phyloP scores from a whole-genome alignment of 1,284 basidiomycete genomes.

The Trichosporon sp. region DNA sequence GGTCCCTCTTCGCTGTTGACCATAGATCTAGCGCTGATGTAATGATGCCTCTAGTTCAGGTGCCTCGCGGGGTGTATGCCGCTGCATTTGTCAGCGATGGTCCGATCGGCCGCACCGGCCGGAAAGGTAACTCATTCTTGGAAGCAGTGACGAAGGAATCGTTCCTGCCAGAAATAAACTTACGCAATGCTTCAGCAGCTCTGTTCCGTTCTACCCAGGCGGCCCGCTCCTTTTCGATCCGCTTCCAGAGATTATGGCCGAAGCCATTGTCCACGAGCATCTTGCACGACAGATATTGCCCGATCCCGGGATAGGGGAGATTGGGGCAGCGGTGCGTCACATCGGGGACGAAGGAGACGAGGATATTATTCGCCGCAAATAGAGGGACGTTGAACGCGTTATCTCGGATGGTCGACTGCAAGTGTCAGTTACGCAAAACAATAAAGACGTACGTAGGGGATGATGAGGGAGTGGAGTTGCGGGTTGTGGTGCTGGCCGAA shows the following conservation, averaged over 20 bases:
- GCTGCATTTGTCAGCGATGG: neutral
- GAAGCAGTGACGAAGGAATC: neutral
- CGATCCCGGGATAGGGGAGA: constrained; percentile 37
- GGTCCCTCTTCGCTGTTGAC: no score
- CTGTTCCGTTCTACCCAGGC: constrained; percentile 23
- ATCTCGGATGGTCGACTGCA: constrained; percentile 21
- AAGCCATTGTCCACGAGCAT: constrained; percentile 37
- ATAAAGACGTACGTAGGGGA: constrained; percentile 32
- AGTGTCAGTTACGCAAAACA: neutral
- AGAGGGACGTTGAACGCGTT: constrained; percentile 38
- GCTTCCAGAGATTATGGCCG: constrained; percentile 42
- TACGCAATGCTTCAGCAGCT: constrained; percentile 37
- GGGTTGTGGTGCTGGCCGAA: constrained; percentile 19
- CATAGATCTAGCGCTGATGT: neutral
- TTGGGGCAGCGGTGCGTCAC: constrained; percentile 7
- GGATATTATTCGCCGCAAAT: constrained; percentile 39
- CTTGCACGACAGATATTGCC: constrained; percentile 32
- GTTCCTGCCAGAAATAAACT: constrained; percentile 19
- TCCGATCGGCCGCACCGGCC: neutral
- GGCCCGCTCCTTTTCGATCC: constrained; percentile 39
- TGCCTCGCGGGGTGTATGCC: neutral
- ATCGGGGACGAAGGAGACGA: constrained; percentile 36
- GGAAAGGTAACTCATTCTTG: neutral
- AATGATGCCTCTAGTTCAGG: neutral
- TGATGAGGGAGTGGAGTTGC: constrained; percentile 27